phyloP scores from a whole-genome alignment of 1,284 basidiomycete genomes.

The Ganoderma leucocontextum region DNA sequence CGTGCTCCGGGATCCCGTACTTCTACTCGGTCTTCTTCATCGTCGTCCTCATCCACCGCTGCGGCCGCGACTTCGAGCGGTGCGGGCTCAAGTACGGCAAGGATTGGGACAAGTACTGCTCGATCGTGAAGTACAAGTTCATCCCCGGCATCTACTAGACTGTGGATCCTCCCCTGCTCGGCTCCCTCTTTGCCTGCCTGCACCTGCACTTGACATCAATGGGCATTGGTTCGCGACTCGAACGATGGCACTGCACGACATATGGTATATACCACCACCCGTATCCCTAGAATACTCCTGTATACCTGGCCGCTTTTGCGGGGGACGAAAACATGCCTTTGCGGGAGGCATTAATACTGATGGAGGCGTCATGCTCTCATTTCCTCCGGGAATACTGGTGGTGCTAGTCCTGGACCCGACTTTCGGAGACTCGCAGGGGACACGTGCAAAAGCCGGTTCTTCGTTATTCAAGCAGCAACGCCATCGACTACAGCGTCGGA shows the following conservation, averaged over 20 bases:
- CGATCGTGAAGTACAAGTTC: slow-evolving; percentile 88
- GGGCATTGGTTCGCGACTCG: not conserved
- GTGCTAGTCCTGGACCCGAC: not conserved
- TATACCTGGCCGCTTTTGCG: slow-evolving; percentile 8
- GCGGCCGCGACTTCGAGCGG: slow-evolving; percentile 91
- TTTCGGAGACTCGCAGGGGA: not conserved
- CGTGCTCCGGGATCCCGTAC: slow-evolving; percentile 89
- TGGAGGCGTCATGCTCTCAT: not conserved
- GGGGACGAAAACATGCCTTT: slow-evolving; percentile 12
- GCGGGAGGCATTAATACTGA: slow-evolving; percentile 7
- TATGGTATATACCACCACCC: slow-evolving; percentile 7
- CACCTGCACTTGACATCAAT: not conserved
- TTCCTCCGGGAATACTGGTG: not conserved
- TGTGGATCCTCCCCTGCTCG: not conserved
- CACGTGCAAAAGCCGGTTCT: not conserved
- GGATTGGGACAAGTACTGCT: slow-evolving; percentile 93
- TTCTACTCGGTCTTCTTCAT: slow-evolving; percentile 97
- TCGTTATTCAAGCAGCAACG: no score
- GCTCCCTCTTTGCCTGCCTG: not conserved
- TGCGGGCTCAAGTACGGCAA: slow-evolving; percentile 94
- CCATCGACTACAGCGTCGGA: no score
- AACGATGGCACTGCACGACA: not conserved
- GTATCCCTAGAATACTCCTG: slow-evolving; percentile 1
- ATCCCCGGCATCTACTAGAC: slow-evolving; percentile 76
- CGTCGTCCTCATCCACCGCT: slow-evolving; percentile 87